These are phyloP conservation scores for Camelina neglecta DNA, from an alignment of 345 rosid genomes.

Conservation along the genomic window DNA sequence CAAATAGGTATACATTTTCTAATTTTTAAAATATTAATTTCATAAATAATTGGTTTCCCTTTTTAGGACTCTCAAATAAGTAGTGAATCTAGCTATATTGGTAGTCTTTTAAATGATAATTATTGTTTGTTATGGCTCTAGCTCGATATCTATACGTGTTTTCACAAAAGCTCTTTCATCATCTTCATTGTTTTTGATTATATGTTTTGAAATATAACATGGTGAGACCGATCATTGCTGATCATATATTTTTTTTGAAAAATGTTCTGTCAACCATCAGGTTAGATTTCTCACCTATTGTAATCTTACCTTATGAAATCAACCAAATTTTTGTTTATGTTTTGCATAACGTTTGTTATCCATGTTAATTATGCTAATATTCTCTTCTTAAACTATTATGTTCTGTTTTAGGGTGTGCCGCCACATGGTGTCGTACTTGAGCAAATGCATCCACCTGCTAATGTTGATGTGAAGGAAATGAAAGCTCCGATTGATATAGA, in stretches of 20 bases:
- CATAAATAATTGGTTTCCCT: background rate
- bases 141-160: background rate
- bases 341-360: too few species aligned
- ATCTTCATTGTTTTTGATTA: background rate
- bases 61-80: background rate
- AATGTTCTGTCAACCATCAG: background rate
- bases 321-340: too few species aligned
- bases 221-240: background rate
- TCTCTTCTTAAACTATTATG: too few species aligned
- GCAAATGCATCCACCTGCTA: background rate
- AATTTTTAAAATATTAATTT: too few species aligned
- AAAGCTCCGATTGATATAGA: slow-evolving; percentile 2
- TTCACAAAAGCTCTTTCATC: background rate
- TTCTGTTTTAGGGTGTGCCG: slow-evolving; percentile 8
- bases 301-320: background rate
- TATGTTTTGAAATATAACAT: background rate
- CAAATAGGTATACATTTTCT: background rate
- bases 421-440: background rate
- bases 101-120: background rate
- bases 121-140: background rate
- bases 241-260: too few species aligned
- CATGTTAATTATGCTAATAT: too few species aligned
- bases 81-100: slow-evolving; percentile 1
- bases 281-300: background rate
- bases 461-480: too few species aligned